Evolutionary conservation across 2,329 filamentous ascomycete species (phyloP), one percentile per base, ranked within the genome.

Genomic region (Drechslerella dactyloides): DNA sequence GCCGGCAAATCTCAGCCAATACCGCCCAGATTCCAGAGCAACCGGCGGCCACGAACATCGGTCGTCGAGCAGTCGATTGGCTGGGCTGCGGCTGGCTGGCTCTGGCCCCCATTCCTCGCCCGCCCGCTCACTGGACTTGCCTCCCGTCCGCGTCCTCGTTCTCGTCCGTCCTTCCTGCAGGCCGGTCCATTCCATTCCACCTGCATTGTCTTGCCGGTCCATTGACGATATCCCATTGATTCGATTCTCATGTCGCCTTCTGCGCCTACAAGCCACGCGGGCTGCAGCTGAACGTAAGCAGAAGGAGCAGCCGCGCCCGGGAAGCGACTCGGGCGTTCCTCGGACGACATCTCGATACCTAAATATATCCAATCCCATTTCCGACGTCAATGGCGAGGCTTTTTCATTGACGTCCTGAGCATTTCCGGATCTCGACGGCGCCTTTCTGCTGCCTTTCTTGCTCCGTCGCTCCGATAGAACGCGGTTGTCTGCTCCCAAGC

Each of bases 271-370:
- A 52, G 54, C 35, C 48, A 50, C 50, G 33, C 56, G 30, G 56
- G 53, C 52, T 60, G 58, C 59, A 64, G 58, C 50, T 48, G 37
- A 58, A 53, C 54, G 21, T 42, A 56, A 63, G 21, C 54, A 64
- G 66, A 59, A 70, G 50, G 66, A 59, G 42, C 53, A 63, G 40
- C 21, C 52, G 35, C 33, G 50, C 40, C 30, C 46, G 50, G 23
- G 30, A 33, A 33, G 24, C 35, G 58, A 62, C 44, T 40, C 66
- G 15, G 17, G 33, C 30, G 30, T 52, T 44, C 23, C 51, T 61
- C 33, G 46, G 46, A 61, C 56, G 30, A 61, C 33, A 21, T 48
- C n/a, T 48, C 44, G 50, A 53, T 46, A 23, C 48, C 48, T 54
- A 53, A 42, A 33, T 35, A 62, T 59, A 44, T 54, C 46, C 40